Evolutionary conservation across 768 basidiomycete species (phyloP), one percentile per base, ranked within the genome.

Genomic region (Lentinula aciculospora): DNA sequence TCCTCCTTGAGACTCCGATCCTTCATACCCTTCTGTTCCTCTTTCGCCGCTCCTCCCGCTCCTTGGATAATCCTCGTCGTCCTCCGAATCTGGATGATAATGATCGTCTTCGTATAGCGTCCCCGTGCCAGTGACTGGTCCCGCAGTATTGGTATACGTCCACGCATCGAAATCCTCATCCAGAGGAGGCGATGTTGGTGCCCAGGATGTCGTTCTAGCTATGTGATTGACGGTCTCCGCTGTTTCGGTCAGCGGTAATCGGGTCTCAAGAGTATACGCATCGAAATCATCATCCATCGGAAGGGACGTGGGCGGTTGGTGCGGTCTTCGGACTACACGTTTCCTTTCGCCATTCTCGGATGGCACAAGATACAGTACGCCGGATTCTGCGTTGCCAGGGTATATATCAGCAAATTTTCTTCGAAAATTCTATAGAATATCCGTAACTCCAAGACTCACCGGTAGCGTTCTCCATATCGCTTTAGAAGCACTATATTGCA

Each of bases 271-370:
- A 15, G 72, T 74, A 34, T 68, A 61, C 28, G 71, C 74, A 60
- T 78, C 76, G 51, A 76, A 76, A 57, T 76, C 70, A 49, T 77
- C 75, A 36, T 71, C 68, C 31, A 74, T 68, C 12, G 75, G 72
- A 21, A 71, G 60, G n/a, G 72, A 74, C 27, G 74, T 72, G 5
- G 70, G 70, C 0, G 77, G 72, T 15, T 74, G 68, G 32, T 68
- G 71, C 25, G 71, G 74, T 25, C 75, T 72, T 50, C 69, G 70
- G 19, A 75, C 65, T 56, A 72, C 64, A 3, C 67, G 68, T 60
- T 75, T 75, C 32, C 70, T 72, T 1, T 64, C 65, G 19, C 72
- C 74, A 31, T 71, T 63, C 59, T 66, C 71, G 58, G 74, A 70
- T n/a, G 75, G 68, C 19, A 77, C 72, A 50, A 76, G 68, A 59